Percentiles rank a stretch among this genome's conserved stretches.
Conservation (phyloP, 2,329 filamentous ascomycete genomes). For the Monilinia vaccinii-corymbosi region DNA sequence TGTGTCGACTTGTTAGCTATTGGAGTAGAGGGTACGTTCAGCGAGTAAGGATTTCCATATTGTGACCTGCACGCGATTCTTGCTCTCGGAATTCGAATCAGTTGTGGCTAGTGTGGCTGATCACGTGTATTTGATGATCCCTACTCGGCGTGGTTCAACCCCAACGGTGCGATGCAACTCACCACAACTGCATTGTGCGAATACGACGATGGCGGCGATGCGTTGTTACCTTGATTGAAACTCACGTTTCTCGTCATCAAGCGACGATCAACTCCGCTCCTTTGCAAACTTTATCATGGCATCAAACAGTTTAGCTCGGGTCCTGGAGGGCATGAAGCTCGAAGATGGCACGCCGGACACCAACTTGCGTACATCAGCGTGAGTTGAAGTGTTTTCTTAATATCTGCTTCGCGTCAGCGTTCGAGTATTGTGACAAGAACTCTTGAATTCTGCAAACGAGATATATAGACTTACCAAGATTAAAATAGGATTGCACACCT, state of each 20-base stretch:
- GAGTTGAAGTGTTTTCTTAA: not conserved
- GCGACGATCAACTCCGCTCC: not conserved
- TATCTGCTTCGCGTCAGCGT: not conserved
- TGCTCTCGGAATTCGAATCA: not conserved
- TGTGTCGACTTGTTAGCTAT: not conserved
- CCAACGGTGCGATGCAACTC: not conserved
- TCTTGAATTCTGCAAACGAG: not conserved
- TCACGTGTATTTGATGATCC: not conserved
- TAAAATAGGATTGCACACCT: not conserved
- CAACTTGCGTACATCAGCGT: slow-evolving; percentile 4
- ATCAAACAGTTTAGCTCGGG: not conserved
- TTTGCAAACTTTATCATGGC: not conserved
- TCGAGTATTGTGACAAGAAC: not conserved
- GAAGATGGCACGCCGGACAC: slow-evolving; percentile 2
- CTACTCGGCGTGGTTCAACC: not conserved
- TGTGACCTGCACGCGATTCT: not conserved
- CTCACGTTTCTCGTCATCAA: not conserved
- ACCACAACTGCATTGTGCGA: not conserved
- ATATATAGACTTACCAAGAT: not conserved
- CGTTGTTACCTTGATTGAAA: not conserved
- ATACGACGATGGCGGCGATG: not conserved
- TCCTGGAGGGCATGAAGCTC: not conserved
- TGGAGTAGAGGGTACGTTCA: not conserved
- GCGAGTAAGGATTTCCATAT: not conserved
- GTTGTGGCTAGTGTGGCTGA: not conserved